phyloP scores from a whole-genome alignment of 2,329 filamentous ascomycete species.

The Geosmithia putterillii region DNA sequence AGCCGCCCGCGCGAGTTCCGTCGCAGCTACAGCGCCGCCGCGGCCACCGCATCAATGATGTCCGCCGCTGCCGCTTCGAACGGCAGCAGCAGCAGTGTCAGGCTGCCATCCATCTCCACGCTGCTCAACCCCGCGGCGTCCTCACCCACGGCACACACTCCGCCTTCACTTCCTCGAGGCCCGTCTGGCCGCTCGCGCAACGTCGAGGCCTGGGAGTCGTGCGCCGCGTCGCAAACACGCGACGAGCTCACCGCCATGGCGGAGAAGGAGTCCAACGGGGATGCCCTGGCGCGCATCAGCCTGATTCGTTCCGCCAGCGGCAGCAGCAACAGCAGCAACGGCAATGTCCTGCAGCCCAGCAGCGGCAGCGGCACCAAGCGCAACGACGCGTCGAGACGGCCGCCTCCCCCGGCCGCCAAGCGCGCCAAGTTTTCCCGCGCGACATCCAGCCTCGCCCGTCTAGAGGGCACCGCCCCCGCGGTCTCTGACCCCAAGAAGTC shows the following conservation, averaged over 20 bases:
- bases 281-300: slow-evolving; percentile 70
- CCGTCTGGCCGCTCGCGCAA: slow-evolving; percentile 67
- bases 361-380: slow-evolving; percentile 39
- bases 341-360: slow-evolving; percentile 39
- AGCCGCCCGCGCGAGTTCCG: slow-evolving; percentile 34
- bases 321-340: slow-evolving; percentile 23
- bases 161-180: neutral
- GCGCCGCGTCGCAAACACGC: slow-evolving; percentile 67
- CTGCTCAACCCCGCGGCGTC: slow-evolving; percentile 31
- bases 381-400: slow-evolving; percentile 30
- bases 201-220: slow-evolving; percentile 83
- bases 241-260: slow-evolving; percentile 72
- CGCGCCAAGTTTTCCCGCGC: slow-evolving; percentile 49
- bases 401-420: slow-evolving; percentile 29
- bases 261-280: slow-evolving; percentile 68
- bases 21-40: slow-evolving; percentile 61
- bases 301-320: slow-evolving; percentile 50
- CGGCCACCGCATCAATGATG: slow-evolving; percentile 17
- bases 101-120: slow-evolving; percentile 42
- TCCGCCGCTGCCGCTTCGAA: neutral
- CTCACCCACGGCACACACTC: neutral
- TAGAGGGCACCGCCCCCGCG: slow-evolving; percentile 23
- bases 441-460: slow-evolving; percentile 47
- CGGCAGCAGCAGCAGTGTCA: slow-evolving; percentile 16
- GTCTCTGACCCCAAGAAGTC: neutral